Evolutionary conservation across 805 yeast species (phyloP).

Genomic region (Candida endomychidarum): DNA sequence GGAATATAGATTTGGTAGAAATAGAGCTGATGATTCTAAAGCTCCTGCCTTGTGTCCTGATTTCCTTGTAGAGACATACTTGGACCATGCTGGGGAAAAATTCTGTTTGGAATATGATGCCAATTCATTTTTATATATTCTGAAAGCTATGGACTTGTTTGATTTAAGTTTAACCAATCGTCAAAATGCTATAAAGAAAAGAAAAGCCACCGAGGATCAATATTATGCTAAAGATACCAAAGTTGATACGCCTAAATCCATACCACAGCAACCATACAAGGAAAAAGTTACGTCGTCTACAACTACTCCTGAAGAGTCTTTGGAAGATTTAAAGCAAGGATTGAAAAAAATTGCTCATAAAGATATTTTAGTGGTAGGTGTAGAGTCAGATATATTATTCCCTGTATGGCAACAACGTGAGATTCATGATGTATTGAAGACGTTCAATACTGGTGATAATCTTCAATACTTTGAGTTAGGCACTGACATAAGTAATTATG

Average conservation of each 20-base stretch:
- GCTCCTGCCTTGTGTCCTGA: constrained; percentile 93
- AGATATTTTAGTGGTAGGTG: constrained; percentile 79
- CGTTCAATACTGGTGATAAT: constrained; percentile 30
- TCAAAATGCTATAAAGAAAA: constrained; percentile 39
- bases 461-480: constrained; percentile 68
- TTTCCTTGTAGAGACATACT: constrained; percentile 85
- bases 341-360: constrained; percentile 60
- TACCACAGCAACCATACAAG: constrained; percentile 53
- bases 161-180: constrained; percentile 63
- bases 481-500: constrained; percentile 74
- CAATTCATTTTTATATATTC: constrained; percentile 80
- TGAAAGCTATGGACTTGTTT: constrained; percentile 93
- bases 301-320: constrained; percentile 54
- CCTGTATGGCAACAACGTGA: constrained; percentile 96
- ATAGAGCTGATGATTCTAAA: constrained; percentile 73
- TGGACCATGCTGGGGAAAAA: constrained; percentile 94
- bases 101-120: constrained; percentile 90
- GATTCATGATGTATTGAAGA: constrained; percentile 58
- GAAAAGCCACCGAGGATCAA: constrained; percentile 36
- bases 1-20: constrained; percentile 90
- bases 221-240: constrained; percentile 16
- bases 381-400: constrained; percentile 87
- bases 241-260: constrained; percentile 20
- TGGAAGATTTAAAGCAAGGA: constrained; percentile 64
- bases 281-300: constrained; percentile 50